Evolutionary conservation across 345 rosid genomes (phyloP).

Genomic region (Bruguiera parviflora): DNA sequence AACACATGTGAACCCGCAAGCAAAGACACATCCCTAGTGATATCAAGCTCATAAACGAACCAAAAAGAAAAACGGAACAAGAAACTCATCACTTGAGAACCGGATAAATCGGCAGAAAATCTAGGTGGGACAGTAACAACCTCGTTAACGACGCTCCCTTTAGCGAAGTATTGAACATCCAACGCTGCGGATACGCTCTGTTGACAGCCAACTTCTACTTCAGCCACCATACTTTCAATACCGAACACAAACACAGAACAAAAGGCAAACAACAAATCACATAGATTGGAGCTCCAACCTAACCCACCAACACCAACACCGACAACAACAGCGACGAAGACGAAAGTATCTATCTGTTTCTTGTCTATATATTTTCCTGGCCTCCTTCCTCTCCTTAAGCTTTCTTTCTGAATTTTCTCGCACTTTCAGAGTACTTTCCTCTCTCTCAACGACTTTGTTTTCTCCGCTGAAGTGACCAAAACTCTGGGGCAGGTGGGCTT

Average conservation of each 20-base stretch:
- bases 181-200: slow-evolving; percentile 51
- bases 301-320: neutral
- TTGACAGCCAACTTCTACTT: slow-evolving; percentile 52
- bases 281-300: neutral
- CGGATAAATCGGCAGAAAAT: slow-evolving; percentile 34
- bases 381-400: neutral
- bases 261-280: neutral
- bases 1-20: no score
- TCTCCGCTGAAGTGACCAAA: slow-evolving; percentile 15
- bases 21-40: no score
- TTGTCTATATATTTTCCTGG: neutral
- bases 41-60: neutral
- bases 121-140: slow-evolving; percentile 37
- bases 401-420: slow-evolving; percentile 10
- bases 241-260: slow-evolving; percentile 3
- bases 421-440: neutral
- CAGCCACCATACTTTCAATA: slow-evolving; percentile 55
- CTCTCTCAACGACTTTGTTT: neutral
- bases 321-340: neutral
- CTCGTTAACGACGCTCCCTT: slow-evolving; percentile 28
- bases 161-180: slow-evolving; percentile 41
- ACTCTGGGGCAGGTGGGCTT: neutral
- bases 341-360: neutral
- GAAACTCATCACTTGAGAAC: slow-evolving; percentile 44
- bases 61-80: neutral